A percentile compares a stretch with the other conserved stretches of the same genome.
Conservation (phyloP, 768 basidiomycete species). For the Auricularia cornea region DNA sequence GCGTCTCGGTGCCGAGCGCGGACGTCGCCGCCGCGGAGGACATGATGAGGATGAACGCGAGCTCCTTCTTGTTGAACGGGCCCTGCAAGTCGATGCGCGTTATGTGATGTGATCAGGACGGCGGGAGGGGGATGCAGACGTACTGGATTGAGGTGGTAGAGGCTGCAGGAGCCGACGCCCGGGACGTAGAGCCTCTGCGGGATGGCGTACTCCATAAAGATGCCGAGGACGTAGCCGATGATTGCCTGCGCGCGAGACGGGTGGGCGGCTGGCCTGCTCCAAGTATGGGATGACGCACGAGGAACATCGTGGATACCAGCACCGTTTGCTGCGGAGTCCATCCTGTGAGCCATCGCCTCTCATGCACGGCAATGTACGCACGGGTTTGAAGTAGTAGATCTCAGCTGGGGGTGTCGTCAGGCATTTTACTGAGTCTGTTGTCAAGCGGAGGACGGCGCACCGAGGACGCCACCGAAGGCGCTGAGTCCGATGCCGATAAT, state of each 20-base stretch:
- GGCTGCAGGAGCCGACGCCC: background rate
- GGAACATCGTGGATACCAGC: constrained; percentile 43
- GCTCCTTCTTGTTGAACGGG: constrained; percentile 54
- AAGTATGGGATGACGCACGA: constrained; percentile 11
- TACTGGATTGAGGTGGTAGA: constrained; percentile 42
- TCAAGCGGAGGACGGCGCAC: background rate
- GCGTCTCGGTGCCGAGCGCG: constrained; percentile 44
- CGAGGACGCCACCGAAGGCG: constrained; percentile 44
- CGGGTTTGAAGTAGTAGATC: constrained; percentile 56
- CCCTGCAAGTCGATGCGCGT: constrained; percentile 12
- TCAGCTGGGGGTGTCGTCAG: constrained; percentile 33
- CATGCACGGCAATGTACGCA: constrained; percentile 12
- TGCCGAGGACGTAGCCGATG: constrained; percentile 42
- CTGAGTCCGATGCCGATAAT: constrained; percentile 46
- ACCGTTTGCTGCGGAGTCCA: constrained; percentile 37
- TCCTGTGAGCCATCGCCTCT: background rate
- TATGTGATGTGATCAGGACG: background rate
- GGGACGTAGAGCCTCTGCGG: constrained; percentile 36
- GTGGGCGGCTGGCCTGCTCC: background rate
- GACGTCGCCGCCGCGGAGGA: constrained; percentile 45
- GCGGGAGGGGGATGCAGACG: constrained; percentile 13
- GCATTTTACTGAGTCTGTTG: constrained; percentile 21
- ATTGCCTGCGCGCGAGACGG: constrained; percentile 24
- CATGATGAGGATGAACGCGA: constrained; percentile 52
- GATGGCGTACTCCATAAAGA: constrained; percentile 36